phyloP scores from a whole-genome alignment of 352 stramenopile genomes.

The Globisporangium alternatum region DNA sequence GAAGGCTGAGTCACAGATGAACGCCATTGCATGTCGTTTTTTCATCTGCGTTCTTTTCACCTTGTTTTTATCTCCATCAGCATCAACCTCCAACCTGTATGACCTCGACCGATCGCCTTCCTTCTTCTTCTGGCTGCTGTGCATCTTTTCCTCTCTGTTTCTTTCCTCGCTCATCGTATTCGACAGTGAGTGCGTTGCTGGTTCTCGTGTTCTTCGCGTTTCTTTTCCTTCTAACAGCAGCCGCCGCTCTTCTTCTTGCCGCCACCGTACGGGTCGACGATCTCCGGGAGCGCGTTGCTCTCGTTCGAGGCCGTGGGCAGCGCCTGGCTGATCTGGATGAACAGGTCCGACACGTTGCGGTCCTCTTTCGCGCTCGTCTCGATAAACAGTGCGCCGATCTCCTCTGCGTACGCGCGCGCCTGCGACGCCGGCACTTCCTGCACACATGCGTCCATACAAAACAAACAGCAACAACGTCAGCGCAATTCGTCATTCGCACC shows the following conservation, averaged over 20 bases:
- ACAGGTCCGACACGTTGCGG: conserved; percentile 92
- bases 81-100: no score
- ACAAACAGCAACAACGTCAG: not conserved
- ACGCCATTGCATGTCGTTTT: no score
- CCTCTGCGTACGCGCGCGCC: conserved; percentile 89
- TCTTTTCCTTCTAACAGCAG: conserved; percentile 50
- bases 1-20: no score
- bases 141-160: not conserved
- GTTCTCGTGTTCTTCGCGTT: conserved; percentile 3
- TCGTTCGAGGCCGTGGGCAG: conserved; percentile 66
- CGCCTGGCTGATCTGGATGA: conserved; percentile 89
- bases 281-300: conserved; percentile 82
- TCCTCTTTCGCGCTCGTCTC: conserved; percentile 94
- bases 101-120: not conserved
- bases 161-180: conserved; percentile 1
- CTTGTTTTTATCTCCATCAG: not conserved
- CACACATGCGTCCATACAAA: not conserved
- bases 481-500: not conserved
- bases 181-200: not conserved
- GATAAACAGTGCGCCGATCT: conserved; percentile 92
- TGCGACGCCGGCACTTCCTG: conserved; percentile 85
- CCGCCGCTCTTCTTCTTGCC: conserved; percentile 82
- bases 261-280: conserved; percentile 80
- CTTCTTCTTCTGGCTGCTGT: no score
- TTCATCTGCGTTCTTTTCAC: no score